Evolutionary conservation across 495 filamentous ascomycete genomes (phyloP).

Genomic region (Penicillium taxi): DNA sequence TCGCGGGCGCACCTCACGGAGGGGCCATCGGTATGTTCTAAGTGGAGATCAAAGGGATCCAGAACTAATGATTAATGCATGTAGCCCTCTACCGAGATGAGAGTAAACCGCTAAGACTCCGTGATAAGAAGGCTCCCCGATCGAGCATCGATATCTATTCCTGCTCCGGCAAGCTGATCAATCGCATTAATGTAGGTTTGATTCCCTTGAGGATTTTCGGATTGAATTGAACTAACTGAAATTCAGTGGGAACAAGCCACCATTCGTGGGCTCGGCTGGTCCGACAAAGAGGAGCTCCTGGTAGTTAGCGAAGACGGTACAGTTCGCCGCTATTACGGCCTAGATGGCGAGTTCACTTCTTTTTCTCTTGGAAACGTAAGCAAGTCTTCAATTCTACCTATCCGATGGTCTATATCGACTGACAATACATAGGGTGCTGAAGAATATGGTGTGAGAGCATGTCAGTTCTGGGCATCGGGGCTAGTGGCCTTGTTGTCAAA

Average conservation of each 20-base stretch:
- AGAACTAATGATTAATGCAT: conserved; percentile 2
- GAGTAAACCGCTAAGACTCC: conserved; percentile 67
- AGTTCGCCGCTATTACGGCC: conserved; percentile 83
- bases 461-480: conserved; percentile 83
- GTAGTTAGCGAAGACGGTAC: conserved; percentile 84
- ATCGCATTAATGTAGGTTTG: conserved; percentile 53
- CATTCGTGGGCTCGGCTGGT: conserved; percentile 90
- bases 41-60: background rate
- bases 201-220: background rate
- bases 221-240: conserved; percentile 1
- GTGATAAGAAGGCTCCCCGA: conserved; percentile 63
- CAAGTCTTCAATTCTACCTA: background rate
- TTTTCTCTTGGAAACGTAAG: conserved; percentile 85
- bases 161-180: conserved; percentile 76
- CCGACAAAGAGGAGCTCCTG: conserved; percentile 88
- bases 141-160: conserved; percentile 92
- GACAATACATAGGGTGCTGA: conserved; percentile 57
- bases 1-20: conserved; percentile 87
- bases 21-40: conserved; percentile 72
- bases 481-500: conserved; percentile 91
- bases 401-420: conserved; percentile 1
- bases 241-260: conserved; percentile 82
- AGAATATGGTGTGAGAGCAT: conserved; percentile 75
- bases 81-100: conserved; percentile 86
- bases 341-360: conserved; percentile 89